Conservation (phyloP, 2,329 filamentous ascomycete genomes). For the Fragosphaeria purpurea region DNA sequence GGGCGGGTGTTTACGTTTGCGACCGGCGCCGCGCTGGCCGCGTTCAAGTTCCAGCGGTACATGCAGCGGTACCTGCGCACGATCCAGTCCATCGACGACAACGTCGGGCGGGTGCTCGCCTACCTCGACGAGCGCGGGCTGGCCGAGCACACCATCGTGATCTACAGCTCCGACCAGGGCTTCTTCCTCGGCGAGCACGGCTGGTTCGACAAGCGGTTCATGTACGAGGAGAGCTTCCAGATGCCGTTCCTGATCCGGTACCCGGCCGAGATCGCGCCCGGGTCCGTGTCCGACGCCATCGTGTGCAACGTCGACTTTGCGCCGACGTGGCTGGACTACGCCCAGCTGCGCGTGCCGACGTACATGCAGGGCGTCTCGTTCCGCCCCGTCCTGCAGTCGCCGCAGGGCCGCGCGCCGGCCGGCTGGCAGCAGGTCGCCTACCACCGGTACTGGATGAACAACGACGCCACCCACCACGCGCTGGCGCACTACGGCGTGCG, state of each 20-base stretch:
- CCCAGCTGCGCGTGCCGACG: constrained; percentile 27
- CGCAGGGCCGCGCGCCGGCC: constrained; percentile 23
- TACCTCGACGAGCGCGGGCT: constrained; percentile 33
- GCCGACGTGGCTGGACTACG: constrained; percentile 37
- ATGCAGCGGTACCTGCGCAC: constrained; percentile 45
- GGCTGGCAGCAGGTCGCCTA: constrained; percentile 43
- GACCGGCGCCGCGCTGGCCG: constrained; percentile 29
- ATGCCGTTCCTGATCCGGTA: constrained; percentile 44
- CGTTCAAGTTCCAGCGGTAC: constrained; percentile 48
- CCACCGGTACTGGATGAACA: constrained; percentile 48
- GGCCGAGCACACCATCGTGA: constrained; percentile 36
- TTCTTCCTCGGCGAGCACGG: constrained; percentile 48
- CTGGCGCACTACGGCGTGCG: constrained; percentile 43
- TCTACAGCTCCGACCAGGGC: constrained; percentile 46
- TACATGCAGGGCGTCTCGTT: constrained; percentile 45
- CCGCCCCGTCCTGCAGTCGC: constrained; percentile 20
- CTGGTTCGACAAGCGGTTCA: constrained; percentile 49
- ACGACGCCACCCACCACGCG: constrained; percentile 37
- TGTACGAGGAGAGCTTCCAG: constrained; percentile 48
- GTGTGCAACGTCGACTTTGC: constrained; percentile 42
- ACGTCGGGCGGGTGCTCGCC: constrained; percentile 37
- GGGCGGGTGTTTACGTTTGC: constrained; percentile 36
- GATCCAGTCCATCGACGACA: constrained; percentile 43
- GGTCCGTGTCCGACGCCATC: constrained; percentile 29
- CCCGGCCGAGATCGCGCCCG: constrained; percentile 28